Conservation (phyloP, 352 stramenopile species). For the Globisporangium canariense region DNA sequence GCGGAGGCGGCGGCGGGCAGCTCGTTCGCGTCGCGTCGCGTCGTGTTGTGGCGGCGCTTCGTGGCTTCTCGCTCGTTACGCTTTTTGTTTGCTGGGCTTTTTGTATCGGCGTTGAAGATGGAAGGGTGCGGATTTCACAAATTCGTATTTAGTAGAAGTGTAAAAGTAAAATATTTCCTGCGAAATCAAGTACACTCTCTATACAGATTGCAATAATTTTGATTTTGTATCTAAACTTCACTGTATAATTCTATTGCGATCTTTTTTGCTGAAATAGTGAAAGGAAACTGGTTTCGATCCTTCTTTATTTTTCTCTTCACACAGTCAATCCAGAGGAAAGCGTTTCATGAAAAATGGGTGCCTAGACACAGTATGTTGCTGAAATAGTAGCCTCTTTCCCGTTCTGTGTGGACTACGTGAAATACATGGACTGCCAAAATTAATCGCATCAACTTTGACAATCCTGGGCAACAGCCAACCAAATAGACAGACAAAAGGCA, state of each 20-base stretch:
- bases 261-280: conserved; percentile 1
- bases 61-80: conserved; percentile 7
- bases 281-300: not conserved
- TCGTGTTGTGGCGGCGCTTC: not conserved
- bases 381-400: not conserved
- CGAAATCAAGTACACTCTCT: not conserved
- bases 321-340: not conserved
- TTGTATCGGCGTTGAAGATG: not conserved
- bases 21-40: not conserved
- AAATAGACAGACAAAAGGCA: not conserved
- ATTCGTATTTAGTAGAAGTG: not conserved
- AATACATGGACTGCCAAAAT: not conserved
- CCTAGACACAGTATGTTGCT: not conserved
- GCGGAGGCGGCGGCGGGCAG: not conserved
- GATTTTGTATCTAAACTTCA: too few species aligned
- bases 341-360: not conserved
- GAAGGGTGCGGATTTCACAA: not conserved
- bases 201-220: not conserved
- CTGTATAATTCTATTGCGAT: not conserved
- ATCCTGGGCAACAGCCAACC: conserved; percentile 1
- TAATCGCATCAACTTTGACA: not conserved
- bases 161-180: not conserved
- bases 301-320: not conserved
- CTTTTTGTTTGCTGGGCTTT: not conserved
- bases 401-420: not conserved